These are phyloP conservation scores for Filosporella fistucella DNA, from an alignment of 495 filamentous ascomycete species.

Conservation along the genomic window DNA sequence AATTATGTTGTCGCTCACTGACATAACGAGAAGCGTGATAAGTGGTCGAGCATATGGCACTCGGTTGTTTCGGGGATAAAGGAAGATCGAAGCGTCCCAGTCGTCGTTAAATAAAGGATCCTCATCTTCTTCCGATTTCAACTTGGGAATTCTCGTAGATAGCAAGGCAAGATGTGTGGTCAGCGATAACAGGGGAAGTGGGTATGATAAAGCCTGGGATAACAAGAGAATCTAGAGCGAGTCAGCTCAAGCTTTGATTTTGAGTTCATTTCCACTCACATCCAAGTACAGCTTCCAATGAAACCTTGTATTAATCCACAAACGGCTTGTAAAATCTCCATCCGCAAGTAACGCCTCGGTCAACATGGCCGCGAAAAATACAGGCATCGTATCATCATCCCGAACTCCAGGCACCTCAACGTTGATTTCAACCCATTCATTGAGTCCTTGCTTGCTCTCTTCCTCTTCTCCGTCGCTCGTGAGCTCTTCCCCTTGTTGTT, in stretches of 20 bases:
- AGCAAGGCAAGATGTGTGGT: conserved; percentile 96
- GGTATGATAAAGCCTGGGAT: conserved; percentile 86
- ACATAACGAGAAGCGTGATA: conserved; percentile 83
- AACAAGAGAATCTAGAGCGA: conserved; percentile 76
- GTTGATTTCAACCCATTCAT: conserved; percentile 74
- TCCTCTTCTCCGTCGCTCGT: conserved; percentile 26
- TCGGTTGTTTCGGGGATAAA: conserved; percentile 57
- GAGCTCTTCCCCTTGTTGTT: conserved; percentile 25
- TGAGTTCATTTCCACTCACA: conserved; percentile 43
- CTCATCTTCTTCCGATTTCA: conserved; percentile 83
- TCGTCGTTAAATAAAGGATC: conserved; percentile 98
- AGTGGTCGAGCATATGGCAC: conserved; percentile 53
- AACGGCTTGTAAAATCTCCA: conserved; percentile 60
- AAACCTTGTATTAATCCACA: conserved; percentile 83
- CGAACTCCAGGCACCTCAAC: conserved; percentile 83
- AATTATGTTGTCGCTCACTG: conserved; percentile 81
- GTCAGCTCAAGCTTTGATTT: neutral
- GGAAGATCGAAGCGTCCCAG: conserved; percentile 74
- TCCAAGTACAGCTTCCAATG: conserved; percentile 97
- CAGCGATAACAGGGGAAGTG: conserved; percentile 84
- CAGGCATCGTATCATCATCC: conserved; percentile 86
- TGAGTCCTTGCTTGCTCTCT: conserved; percentile 34
- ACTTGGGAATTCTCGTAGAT: conserved; percentile 73
- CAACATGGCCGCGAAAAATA: conserved; percentile 83
- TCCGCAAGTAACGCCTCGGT: conserved; percentile 80